Evolutionary conservation across 495 filamentous ascomycete species (phyloP), one percentile per base, ranked within the genome.

Genomic region (Bombardia bombarda): DNA sequence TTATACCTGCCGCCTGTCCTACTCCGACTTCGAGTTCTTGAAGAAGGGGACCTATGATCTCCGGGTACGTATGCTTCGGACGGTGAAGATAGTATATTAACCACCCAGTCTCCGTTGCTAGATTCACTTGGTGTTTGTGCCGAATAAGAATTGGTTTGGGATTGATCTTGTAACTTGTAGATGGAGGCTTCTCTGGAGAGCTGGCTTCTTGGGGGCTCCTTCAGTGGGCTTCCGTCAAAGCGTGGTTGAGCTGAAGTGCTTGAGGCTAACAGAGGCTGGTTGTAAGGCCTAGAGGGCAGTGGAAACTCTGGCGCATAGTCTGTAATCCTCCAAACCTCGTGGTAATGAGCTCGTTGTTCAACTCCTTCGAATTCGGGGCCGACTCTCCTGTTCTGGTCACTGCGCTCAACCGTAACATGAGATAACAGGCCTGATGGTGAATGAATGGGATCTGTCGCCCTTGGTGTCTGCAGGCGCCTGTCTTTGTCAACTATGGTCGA

Each of bases 71-170:
- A 52, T 3, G 51, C 43, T 12, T 40, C 18, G 0, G 43, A 34
- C 3, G 55, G 51, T 0, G 49, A 45, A 0, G 55, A 44, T 0
- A 48, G 51, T 10, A 58, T 55, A 14, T 52, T 38, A 9, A 58
- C 44, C 2, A 37, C 32, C 40, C 44, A 58, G 9, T 47, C 49
- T 2, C 46, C 37, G 2, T 8, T 38, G 0, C 32, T 18, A 3
- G 22, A 18, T 9, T 25, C 37, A 4, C 7, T 23, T 2, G 32
- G 7, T 24, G 19, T 17, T 17, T 50, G 31, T 9, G 37, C 31
- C 6, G 43, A 19, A 26, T 50, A 47, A 5, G 47, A 37, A 18
- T 51, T 47, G 1, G 21, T 14, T 7, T 42, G 16, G 1, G 32
- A 20, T n/a, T 0, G 37, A 6, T 40, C 42, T 13, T 25, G 39